Percentiles rank a stretch among this genome's conserved stretches.
These are phyloP conservation scores for Tilletia caries DNA, from an alignment of 1,284 basidiomycete genomes.

Conservation along the genomic window DNA sequence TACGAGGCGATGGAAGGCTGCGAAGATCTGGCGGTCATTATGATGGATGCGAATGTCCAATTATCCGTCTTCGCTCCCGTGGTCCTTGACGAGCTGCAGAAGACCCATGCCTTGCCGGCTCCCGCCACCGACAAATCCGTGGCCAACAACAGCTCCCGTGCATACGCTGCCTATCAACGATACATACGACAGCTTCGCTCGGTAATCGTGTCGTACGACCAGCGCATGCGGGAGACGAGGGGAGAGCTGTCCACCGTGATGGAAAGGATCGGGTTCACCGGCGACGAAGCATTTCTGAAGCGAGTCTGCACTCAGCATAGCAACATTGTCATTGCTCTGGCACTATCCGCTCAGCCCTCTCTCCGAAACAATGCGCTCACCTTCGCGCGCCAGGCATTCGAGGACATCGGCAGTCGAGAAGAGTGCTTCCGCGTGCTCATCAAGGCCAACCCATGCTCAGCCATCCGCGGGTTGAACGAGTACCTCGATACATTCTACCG, in stretches of 20 bases:
- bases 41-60: not conserved
- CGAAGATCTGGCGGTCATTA: not conserved
- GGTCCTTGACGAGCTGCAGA: not conserved
- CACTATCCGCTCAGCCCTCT: conserved; percentile 34
- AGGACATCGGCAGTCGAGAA: conserved; percentile 32
- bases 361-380: conserved; percentile 39
- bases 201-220: conserved; percentile 26
- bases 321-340: conserved; percentile 32
- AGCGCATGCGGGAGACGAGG: conserved; percentile 27
- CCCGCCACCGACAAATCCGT: not conserved
- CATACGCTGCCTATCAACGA: conserved; percentile 21
- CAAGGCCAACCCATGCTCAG: conserved; percentile 26
- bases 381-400: conserved; percentile 39
- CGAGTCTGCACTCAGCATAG: conserved; percentile 31
- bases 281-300: conserved; percentile 28
- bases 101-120: not conserved
- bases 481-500: conserved; percentile 33
- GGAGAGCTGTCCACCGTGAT: conserved; percentile 27
- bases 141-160: conserved; percentile 14
- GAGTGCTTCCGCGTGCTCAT: conserved; percentile 44
- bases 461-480: conserved; percentile 29
- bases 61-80: conserved; percentile 10
- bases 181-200: conserved; percentile 30
- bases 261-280: conserved; percentile 31
- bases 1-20: conserved; percentile 6